These are phyloP conservation scores for Fraxinus sp. DNA, from an alignment of 305 asterid genomes.

Conservation along the genomic window DNA sequence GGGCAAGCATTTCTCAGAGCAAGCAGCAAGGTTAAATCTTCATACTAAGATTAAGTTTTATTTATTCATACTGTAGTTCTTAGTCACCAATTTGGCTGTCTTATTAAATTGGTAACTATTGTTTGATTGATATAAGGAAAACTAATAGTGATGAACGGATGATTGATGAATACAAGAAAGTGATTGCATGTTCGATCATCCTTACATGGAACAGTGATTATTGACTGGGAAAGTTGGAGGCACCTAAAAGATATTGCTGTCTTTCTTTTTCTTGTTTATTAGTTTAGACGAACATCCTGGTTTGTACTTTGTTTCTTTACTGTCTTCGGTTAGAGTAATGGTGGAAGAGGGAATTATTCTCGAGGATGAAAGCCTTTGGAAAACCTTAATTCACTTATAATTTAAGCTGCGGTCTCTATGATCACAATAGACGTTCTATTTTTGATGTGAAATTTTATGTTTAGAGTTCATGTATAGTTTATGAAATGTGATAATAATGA, in stretches of 20 bases:
- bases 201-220: background rate
- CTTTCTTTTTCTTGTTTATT: slow-evolving; percentile 2
- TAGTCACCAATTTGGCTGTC: background rate
- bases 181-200: background rate
- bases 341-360: background rate
- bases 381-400: background rate
- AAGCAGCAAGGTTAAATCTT: slow-evolving; percentile 74
- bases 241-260: background rate
- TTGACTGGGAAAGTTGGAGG: background rate
- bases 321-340: background rate
- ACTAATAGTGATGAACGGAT: background rate
- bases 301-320: background rate
- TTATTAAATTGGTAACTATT: background rate
- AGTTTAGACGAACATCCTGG: background rate
- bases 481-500: background rate
- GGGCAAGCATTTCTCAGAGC: slow-evolving; percentile 83
- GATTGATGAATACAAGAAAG: background rate
- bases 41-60: background rate
- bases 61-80: background rate
- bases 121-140: background rate
- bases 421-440: background rate
- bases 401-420: background rate
- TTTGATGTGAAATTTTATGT: background rate
- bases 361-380: background rate
- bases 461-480: background rate